These are phyloP conservation scores for Acaromyces ingoldii DNA, from an alignment of 1,284 basidiomycete genomes.

Conservation along the genomic window DNA sequence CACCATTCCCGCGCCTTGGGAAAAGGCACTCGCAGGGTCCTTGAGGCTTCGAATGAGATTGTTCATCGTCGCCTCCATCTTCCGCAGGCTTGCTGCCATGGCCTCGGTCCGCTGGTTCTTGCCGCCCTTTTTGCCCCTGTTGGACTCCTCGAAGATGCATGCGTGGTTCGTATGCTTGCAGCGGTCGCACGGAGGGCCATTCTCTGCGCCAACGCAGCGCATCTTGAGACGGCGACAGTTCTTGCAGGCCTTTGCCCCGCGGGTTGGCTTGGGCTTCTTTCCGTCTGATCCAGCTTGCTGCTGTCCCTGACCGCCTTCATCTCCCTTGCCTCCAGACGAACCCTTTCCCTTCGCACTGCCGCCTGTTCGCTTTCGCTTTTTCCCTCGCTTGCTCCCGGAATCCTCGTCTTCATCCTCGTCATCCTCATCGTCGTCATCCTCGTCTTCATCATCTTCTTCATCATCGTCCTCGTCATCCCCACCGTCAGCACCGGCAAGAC, in stretches of 20 bases:
- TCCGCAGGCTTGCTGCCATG: conserved; percentile 45
- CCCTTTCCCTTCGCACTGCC: not conserved
- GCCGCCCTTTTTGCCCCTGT: conserved; percentile 48
- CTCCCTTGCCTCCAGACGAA: not conserved
- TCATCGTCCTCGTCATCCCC: conserved; percentile 8
- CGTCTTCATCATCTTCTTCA: conserved; percentile 5
- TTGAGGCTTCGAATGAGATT: conserved; percentile 42
- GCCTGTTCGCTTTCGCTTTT: not conserved
- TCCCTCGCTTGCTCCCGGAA: not conserved
- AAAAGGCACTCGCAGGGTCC: conserved; percentile 27
- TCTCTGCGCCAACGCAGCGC: conserved; percentile 90
- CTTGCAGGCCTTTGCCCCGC: conserved; percentile 70
- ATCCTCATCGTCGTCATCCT: conserved; percentile 4
- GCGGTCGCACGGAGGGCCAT: conserved; percentile 81
- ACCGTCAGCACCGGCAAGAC: not conserved
- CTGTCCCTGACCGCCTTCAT: not conserved
- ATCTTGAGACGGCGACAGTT: conserved; percentile 95
- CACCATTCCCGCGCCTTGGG: conserved; percentile 30
- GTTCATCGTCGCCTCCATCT: conserved; percentile 47
- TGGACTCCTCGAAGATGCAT: conserved; percentile 49
- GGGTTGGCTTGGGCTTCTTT: conserved; percentile 47
- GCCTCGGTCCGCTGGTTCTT: conserved; percentile 45
- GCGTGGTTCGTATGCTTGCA: conserved; percentile 45
- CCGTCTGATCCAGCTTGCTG: conserved; percentile 3
- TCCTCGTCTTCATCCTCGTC: conserved; percentile 4